Evolutionary conservation across 192 early-diverging fungal genomes (phyloP).

Genomic region (Coemansia biformis): DNA sequence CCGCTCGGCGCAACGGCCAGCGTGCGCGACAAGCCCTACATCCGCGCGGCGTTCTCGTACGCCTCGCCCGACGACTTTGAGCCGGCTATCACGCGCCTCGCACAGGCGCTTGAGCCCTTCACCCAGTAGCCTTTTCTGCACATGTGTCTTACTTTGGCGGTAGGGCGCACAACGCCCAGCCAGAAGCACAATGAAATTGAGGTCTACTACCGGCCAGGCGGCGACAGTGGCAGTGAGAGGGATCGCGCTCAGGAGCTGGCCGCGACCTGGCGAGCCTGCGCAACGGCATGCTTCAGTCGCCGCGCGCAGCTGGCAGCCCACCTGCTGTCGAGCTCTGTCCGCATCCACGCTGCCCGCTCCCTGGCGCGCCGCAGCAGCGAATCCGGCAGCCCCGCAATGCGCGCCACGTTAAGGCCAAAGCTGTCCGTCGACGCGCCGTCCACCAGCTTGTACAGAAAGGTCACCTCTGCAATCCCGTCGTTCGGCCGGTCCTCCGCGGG

Average conservation of each 20-base stretch:
- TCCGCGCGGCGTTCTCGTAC: constrained; percentile 67
- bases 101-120: constrained; percentile 51
- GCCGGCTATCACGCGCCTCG: constrained; percentile 56
- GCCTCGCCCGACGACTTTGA: constrained; percentile 61
- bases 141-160: background rate
- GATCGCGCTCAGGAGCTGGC: no score
- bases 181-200: no score
- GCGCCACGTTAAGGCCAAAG: constrained; percentile 96
- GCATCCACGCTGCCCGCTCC: constrained; percentile 66
- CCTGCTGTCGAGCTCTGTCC: constrained; percentile 41
- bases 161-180: no score
- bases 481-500: constrained; percentile 60
- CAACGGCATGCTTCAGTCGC: constrained; percentile 16
- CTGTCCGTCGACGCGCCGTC: constrained; percentile 82
- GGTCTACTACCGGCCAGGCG: no score
- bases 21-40: constrained; percentile 51
- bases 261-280: no score
- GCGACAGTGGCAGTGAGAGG: no score
- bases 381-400: constrained; percentile 81
- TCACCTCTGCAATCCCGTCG: constrained; percentile 55
- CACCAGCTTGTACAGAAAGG: constrained; percentile 89
- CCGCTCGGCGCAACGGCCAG: constrained; percentile 37
- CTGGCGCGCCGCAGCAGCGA: constrained; percentile 66
- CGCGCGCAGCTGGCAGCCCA: constrained; percentile 21
- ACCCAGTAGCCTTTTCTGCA: background rate